phyloP scores from a whole-genome alignment of 352 stramenopile genomes.

The Phytopythium cucurbitacearum region DNA sequence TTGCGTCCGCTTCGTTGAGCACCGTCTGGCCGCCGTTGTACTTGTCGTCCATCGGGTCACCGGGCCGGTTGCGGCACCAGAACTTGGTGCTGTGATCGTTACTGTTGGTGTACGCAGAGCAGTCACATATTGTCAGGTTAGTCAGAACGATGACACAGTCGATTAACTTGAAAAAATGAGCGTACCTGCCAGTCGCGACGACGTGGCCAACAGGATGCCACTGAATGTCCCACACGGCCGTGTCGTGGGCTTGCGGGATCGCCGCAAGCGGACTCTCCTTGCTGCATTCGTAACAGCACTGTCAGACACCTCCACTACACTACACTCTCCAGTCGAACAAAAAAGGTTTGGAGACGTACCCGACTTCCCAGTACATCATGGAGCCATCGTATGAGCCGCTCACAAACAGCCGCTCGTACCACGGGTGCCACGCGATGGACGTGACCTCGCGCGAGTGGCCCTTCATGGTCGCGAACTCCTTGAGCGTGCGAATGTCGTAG shows the following conservation, averaged over 20 bases:
- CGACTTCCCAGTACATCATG: conserved; percentile 97
- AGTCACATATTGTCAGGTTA: conserved; percentile 5
- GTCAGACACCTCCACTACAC: conserved; percentile 10
- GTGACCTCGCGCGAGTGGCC: conserved; percentile 96
- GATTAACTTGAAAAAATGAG: background rate
- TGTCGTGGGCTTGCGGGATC: conserved; percentile 93
- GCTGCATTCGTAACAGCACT: conserved; percentile 18
- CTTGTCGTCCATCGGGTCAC: conserved; percentile 88
- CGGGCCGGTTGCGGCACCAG: conserved; percentile 94
- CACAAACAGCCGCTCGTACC: conserved; percentile 95
- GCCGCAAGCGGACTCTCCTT: conserved; percentile 81
- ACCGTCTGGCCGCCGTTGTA: conserved; percentile 79
- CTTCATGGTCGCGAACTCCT: conserved; percentile 93
- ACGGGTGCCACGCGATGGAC: conserved; percentile 95
- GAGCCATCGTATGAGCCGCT: conserved; percentile 97
- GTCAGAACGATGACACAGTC: background rate
- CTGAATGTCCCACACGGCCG: conserved; percentile 97
- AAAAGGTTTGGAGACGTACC: conserved; percentile 34
- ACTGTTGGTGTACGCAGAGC: conserved; percentile 15
- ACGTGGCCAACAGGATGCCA: conserved; percentile 97
- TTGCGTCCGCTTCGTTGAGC: conserved; percentile 60
- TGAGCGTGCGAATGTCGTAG: conserved; percentile 98
- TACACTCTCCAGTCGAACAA: background rate
- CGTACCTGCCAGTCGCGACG: conserved; percentile 89
- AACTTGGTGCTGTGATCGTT: conserved; percentile 99